phyloP scores from a whole-genome alignment of 2,329 filamentous ascomycete genomes.

The Aspergillus transmontanensis region DNA sequence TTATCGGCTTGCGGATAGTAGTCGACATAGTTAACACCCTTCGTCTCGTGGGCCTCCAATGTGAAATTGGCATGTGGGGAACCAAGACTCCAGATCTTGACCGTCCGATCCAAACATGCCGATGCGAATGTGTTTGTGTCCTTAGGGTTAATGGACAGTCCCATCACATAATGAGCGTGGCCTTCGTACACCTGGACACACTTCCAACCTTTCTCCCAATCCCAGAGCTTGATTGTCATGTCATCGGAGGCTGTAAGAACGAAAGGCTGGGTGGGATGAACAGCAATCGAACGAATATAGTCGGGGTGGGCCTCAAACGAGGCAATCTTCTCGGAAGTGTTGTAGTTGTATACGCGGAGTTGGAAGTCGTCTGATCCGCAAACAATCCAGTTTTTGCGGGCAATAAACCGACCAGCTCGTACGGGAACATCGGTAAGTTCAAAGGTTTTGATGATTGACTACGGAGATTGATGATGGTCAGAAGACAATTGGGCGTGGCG shows the following conservation, averaged over 20 bases:
- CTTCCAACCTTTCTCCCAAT: slow-evolving; percentile 98
- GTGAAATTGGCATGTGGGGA: slow-evolving; percentile 95
- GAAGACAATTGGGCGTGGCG: neutral
- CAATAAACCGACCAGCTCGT: slow-evolving; percentile 92
- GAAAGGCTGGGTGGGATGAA: slow-evolving; percentile 94
- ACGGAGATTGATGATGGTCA: slow-evolving; percentile 29
- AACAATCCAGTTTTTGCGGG: slow-evolving; percentile 98
- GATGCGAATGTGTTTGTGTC: slow-evolving; percentile 92
- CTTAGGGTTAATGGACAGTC: slow-evolving; percentile 94
- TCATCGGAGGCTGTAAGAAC: slow-evolving; percentile 96
- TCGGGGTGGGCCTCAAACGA: slow-evolving; percentile 97
- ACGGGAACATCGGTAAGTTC: slow-evolving; percentile 98
- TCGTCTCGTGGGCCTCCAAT: slow-evolving; percentile 93
- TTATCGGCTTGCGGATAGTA: slow-evolving; percentile 73
- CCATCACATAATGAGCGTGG: slow-evolving; percentile 96
- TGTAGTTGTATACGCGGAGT: slow-evolving; percentile 94
- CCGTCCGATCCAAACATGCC: slow-evolving; percentile 91
- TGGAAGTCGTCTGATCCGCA: slow-evolving; percentile 93
- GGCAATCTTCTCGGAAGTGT: slow-evolving; percentile 97
- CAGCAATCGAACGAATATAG: slow-evolving; percentile 94
- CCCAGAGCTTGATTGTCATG: slow-evolving; percentile 98
- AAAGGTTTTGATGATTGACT: slow-evolving; percentile 96
- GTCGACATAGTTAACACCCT: slow-evolving; percentile 97
- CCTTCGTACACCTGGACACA: slow-evolving; percentile 97
- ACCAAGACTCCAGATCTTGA: slow-evolving; percentile 97